Evolutionary conservation across 169 alveolate species (phyloP).

Genomic region (Cryptosporidium parvum): DNA sequence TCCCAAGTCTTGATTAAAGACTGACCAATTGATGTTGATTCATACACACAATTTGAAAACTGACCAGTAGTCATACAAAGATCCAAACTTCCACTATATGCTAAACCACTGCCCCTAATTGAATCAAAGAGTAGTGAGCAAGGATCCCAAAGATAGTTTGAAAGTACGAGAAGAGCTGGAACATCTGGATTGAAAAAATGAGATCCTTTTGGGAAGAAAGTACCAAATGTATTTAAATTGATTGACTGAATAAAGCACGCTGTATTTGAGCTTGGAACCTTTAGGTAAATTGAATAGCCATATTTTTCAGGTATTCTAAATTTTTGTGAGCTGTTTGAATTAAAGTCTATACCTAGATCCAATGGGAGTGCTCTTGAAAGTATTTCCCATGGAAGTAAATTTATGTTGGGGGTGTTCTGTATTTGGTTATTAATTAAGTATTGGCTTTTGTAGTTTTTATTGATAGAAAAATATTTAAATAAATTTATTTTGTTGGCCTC

Average conservation of each 20-base stretch:
- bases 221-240: slow-evolving; percentile 34
- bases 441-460: background rate
- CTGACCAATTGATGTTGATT: slow-evolving; percentile 65
- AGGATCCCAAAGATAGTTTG: slow-evolving; percentile 64
- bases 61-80: slow-evolving; percentile 56
- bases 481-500: background rate
- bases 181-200: slow-evolving; percentile 69
- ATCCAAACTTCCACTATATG: slow-evolving; percentile 44
- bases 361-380: slow-evolving; percentile 39
- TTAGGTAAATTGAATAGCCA: slow-evolving; percentile 34
- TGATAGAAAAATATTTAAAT: slow-evolving; percentile 15
- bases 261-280: slow-evolving; percentile 41
- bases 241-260: slow-evolving; percentile 53
- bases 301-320: slow-evolving; percentile 5
- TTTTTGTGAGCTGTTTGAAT: background rate
- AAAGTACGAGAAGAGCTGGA: slow-evolving; percentile 55
- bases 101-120: slow-evolving; percentile 59
- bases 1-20: slow-evolving; percentile 68
- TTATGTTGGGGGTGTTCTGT: background rate
- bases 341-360: slow-evolving; percentile 28
- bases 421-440: background rate
- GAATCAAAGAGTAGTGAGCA: slow-evolving; percentile 33
- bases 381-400: slow-evolving; percentile 51
- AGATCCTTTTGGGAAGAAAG: slow-evolving; percentile 30
- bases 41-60: slow-evolving; percentile 50